Evolutionary conservation across 1,139 yeast species (phyloP).

Genomic region (Wickerhamomyces sp.): DNA sequence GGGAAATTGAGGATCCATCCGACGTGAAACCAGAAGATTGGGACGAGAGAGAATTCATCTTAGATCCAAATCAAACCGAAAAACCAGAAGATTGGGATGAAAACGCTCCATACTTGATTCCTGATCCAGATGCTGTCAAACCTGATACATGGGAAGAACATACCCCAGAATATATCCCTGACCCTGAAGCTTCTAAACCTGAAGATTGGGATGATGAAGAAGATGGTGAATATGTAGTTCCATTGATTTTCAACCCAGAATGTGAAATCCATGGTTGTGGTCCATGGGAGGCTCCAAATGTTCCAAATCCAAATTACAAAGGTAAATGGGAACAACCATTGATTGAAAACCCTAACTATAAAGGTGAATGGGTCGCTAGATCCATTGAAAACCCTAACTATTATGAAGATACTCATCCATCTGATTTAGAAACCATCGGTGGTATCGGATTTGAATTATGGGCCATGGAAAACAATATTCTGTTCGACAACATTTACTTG

Average conservation of each 20-base stretch:
- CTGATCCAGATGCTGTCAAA: conserved; percentile 60
- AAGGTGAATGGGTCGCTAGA: conserved; percentile 77
- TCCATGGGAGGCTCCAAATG: conserved; percentile 56
- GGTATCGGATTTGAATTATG: conserved; percentile 88
- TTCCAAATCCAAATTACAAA: conserved; percentile 63
- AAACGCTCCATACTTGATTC: conserved; percentile 51
- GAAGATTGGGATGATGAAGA: conserved; percentile 83
- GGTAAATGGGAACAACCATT: conserved; percentile 77
- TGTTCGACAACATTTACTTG: conserved; percentile 80
- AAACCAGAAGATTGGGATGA: conserved; percentile 88
- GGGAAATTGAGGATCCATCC: conserved; percentile 53
- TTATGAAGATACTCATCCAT: conserved; percentile 54
- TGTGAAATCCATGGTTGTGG: conserved; percentile 79
- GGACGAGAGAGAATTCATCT: conserved; percentile 65
- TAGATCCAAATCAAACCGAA: conserved; percentile 55
- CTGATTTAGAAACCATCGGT: conserved; percentile 64
- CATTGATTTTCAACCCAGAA: conserved; percentile 64
- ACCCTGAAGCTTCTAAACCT: conserved; percentile 63
- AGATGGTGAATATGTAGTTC: conserved; percentile 81
- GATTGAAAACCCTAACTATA: conserved; percentile 68
- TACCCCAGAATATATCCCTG: conserved; percentile 51
- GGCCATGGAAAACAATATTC: conserved; percentile 73
- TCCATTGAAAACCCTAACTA: conserved; percentile 65
- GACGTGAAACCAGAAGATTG: conserved; percentile 73
- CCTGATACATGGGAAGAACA: conserved; percentile 82